These are phyloP conservation scores for Chrysosporium keratinophilum DNA, from an alignment of 2,329 filamentous ascomycete species.

Conservation along the genomic window DNA sequence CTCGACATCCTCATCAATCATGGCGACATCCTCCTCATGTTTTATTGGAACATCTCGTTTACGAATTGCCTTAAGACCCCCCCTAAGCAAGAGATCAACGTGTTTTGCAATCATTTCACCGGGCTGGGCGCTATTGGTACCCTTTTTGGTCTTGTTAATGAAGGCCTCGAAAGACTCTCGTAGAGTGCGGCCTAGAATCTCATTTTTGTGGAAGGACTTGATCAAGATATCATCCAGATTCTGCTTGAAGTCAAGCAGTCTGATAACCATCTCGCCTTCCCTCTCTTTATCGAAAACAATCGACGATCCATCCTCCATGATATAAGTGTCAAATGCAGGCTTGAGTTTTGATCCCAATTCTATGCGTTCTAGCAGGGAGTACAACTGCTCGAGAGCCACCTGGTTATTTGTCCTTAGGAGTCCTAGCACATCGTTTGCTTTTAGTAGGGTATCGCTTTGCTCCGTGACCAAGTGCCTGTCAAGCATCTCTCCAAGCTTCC, in stretches of 20 bases:
- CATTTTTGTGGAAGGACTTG: constrained; percentile 64
- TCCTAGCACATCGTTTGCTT: constrained; percentile 56
- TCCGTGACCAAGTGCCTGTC: constrained; percentile 61
- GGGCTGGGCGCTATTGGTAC: constrained; percentile 79
- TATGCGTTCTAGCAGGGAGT: constrained; percentile 63
- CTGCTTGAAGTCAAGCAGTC: constrained; percentile 69
- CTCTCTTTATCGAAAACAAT: constrained; percentile 74
- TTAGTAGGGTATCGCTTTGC: constrained; percentile 56
- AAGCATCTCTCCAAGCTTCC: constrained; percentile 60
- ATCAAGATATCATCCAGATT: constrained; percentile 67
- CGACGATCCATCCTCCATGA: constrained; percentile 58
- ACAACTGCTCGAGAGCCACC: constrained; percentile 62
- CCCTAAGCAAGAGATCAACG: constrained; percentile 77
- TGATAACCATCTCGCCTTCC: constrained; percentile 74
- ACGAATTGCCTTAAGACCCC: constrained; percentile 74
- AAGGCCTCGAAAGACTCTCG: constrained; percentile 79
- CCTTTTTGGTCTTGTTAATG: constrained; percentile 77
- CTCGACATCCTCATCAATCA: constrained; percentile 80
- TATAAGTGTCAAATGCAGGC: constrained; percentile 66
- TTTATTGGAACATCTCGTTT: constrained; percentile 50
- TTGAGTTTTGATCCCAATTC: constrained; percentile 60
- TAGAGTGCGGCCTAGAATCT: constrained; percentile 65
- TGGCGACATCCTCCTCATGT: constrained; percentile 46
- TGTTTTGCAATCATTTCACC: constrained; percentile 99
- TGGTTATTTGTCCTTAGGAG: constrained; percentile 63